Evolutionary conservation across 306 rosid genomes (phyloP).

Genomic region (Trifolium subterraneum): DNA sequence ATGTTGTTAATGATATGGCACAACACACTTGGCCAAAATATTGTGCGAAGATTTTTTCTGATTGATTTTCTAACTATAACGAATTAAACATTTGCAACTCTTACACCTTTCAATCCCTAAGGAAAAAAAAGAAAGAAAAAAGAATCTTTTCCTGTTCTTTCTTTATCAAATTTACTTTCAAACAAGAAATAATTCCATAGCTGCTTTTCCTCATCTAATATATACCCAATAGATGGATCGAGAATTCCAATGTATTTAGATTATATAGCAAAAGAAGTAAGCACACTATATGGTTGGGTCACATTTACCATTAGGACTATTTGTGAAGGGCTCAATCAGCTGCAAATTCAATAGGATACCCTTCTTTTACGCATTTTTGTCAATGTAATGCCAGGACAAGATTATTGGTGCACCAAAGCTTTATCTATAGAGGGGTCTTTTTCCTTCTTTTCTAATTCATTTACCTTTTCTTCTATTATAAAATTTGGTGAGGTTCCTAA

Average conservation of each 20-base stretch:
- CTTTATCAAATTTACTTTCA: conserved; percentile 15
- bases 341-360: conserved; percentile 41
- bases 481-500: conserved; percentile 45
- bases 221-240: conserved; percentile 1
- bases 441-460: conserved; percentile 41
- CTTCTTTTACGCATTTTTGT: conserved; percentile 50
- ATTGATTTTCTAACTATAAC: no score
- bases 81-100: no score
- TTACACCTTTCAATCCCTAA: conserved; percentile 15
- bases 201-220: background rate
- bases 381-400: conserved; percentile 55
- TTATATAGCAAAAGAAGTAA: conserved; percentile 25
- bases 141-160: background rate
- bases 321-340: conserved; percentile 29
- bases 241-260: conserved; percentile 1
- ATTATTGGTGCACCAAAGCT: conserved; percentile 53
- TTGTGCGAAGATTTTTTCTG: no score
- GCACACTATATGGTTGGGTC: conserved; percentile 12
- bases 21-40: no score
- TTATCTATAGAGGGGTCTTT: conserved; percentile 56
- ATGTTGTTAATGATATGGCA: no score
- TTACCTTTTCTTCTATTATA: conserved; percentile 39
- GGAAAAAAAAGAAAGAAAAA: no score
- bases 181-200: conserved; percentile 34
- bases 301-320: conserved; percentile 27